These are phyloP conservation scores for Plenodomus lindquistii DNA, from an alignment of 2,329 filamentous ascomycete genomes.

Conservation along the genomic window DNA sequence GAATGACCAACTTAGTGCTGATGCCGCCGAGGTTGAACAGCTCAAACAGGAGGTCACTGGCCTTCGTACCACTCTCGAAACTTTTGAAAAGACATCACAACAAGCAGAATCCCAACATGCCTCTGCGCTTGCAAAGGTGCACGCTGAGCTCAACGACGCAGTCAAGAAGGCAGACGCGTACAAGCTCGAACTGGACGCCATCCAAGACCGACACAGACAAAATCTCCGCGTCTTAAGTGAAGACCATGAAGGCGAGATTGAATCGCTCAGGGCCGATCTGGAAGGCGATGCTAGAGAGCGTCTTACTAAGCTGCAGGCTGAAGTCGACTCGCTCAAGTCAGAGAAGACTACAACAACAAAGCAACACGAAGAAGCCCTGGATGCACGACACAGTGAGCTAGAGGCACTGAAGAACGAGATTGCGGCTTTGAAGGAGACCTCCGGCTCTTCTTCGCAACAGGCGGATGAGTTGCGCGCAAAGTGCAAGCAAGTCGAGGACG, in stretches of 20 bases:
- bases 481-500: slow-evolving; percentile 27
- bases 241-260: slow-evolving; percentile 41
- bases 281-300: slow-evolving; percentile 42
- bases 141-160: slow-evolving; percentile 30
- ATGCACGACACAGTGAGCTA: slow-evolving; percentile 24
- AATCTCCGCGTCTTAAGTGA: slow-evolving; percentile 36
- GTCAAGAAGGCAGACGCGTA: slow-evolving; percentile 29
- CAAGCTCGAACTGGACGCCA: slow-evolving; percentile 34
- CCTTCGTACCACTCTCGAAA: slow-evolving; percentile 38
- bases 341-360: slow-evolving; percentile 32
- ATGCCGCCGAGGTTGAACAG: slow-evolving; percentile 31
- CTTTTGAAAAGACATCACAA: slow-evolving; percentile 34
- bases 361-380: slow-evolving; percentile 26
- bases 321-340: slow-evolving; percentile 34
- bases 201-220: slow-evolving; percentile 32
- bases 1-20: slow-evolving; percentile 38
- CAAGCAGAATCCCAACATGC: slow-evolving; percentile 34
- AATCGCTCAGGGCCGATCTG: slow-evolving; percentile 40
- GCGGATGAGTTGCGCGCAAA: slow-evolving; percentile 28
- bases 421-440: slow-evolving; percentile 20
- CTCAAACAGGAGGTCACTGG: slow-evolving; percentile 34
- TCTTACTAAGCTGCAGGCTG: slow-evolving; percentile 36
- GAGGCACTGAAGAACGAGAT: slow-evolving; percentile 26
- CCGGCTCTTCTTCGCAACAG: slow-evolving; percentile 26
- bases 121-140: slow-evolving; percentile 23